Percentiles rank a stretch among this genome's conserved stretches.
Conservation (phyloP, 1,139 yeast genomes). For the Blastobotrys petasosporus region DNA sequence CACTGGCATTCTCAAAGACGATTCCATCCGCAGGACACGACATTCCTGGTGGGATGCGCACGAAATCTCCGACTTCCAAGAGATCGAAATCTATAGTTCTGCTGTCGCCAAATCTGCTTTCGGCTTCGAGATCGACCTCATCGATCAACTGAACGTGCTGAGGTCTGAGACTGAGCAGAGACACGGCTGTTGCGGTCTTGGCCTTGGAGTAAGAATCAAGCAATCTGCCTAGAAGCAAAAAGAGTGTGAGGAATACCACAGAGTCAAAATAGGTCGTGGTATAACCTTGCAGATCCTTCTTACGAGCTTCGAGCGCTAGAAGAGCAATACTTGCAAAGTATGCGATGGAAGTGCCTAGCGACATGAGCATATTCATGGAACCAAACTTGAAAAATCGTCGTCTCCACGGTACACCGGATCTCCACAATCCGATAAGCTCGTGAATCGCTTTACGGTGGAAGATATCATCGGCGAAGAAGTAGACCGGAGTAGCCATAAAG, state of each 20-base stretch:
- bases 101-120: constrained; percentile 17
- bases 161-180: constrained; percentile 48
- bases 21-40: constrained; percentile 70
- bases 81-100: constrained; percentile 44
- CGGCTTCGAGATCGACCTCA: constrained; percentile 10
- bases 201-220: constrained; percentile 61
- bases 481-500: constrained; percentile 63
- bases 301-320: constrained; percentile 44
- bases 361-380: constrained; percentile 68
- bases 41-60: constrained; percentile 58
- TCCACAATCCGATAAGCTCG: constrained; percentile 56
- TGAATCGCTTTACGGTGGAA: constrained; percentile 62
- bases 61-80: constrained; percentile 59
- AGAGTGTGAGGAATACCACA: constrained; percentile 67
- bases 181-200: constrained; percentile 61
- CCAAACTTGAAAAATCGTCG: constrained; percentile 63
- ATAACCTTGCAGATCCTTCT: constrained; percentile 36
- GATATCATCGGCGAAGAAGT: constrained; percentile 66
- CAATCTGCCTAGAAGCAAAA: constrained; percentile 61
- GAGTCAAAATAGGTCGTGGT: constrained; percentile 71
- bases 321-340: constrained; percentile 63
- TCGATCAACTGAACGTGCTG: constrained; percentile 47
- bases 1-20: constrained; percentile 49
- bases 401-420: constrained; percentile 48
- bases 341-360: constrained; percentile 65